Percentiles rank a stretch among this genome's conserved stretches.
Evolutionary conservation across 345 rosid species (phyloP).

Genomic region (Clausena lansium): DNA sequence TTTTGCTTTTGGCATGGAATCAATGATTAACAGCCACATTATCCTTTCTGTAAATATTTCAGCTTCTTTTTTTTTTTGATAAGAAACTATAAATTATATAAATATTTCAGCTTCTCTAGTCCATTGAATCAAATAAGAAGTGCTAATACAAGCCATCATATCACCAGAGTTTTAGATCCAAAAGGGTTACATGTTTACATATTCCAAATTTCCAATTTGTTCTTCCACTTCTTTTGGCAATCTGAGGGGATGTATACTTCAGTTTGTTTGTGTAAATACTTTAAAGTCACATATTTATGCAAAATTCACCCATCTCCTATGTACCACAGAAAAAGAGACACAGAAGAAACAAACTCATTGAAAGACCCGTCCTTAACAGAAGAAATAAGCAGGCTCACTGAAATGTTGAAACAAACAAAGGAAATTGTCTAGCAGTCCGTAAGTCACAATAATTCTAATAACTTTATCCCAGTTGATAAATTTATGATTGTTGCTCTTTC

Average conservation of each 20-base stretch:
- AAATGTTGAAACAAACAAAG: not conserved
- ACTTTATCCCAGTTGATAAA: not conserved
- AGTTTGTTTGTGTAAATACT: not conserved
- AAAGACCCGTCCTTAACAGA: not conserved
- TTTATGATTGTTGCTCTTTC: not conserved
- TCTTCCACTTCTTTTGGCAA: not conserved
- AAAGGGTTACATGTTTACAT: not conserved
- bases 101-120: not conserved
- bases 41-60: not conserved
- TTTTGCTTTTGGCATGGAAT: not conserved
- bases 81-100: no score
- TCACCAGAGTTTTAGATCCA: not conserved
- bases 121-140: not conserved
- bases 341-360: not conserved
- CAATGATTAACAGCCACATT: not conserved
- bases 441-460: not conserved
- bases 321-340: not conserved
- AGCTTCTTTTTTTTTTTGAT: no score
- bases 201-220: not conserved
- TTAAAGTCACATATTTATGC: not conserved
- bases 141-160: not conserved
- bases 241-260: not conserved
- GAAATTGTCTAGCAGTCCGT: not conserved
- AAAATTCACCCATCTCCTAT: not conserved
- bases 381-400: not conserved